Percentiles rank a stretch among this genome's conserved stretches.
phyloP scores from a whole-genome alignment of 108 stramenopile species.

The Conticribra guillardii region DNA sequence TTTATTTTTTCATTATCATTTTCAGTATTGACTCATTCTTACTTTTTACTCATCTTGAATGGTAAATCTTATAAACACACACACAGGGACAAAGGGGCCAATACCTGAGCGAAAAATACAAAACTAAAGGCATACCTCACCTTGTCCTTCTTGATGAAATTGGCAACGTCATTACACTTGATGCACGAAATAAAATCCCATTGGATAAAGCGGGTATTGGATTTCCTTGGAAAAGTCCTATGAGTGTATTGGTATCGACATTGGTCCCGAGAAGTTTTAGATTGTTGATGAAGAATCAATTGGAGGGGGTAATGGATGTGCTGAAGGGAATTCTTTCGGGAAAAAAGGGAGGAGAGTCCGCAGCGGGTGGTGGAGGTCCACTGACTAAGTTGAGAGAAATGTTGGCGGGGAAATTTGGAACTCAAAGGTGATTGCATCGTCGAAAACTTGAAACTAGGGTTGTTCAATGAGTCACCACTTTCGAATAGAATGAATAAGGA shows the following conservation, averaged over 20 bases:
- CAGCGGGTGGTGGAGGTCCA: conserved; percentile 11
- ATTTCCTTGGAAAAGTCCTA: conserved; percentile 89
- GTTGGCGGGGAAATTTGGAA: conserved; percentile 3
- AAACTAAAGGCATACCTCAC: conserved; percentile 81
- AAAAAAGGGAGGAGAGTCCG: not conserved
- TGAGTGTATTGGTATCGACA: conserved; percentile 64
- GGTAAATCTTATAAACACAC: not conserved
- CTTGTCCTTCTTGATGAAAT: conserved; percentile 90
- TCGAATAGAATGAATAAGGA: too few species aligned
- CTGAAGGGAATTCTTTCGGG: conserved; percentile 32
- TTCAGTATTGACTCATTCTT: too few species aligned
- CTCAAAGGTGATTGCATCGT: conserved; percentile 4
- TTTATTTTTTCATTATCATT: not conserved
- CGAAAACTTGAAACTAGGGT: too few species aligned
- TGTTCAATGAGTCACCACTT: too few species aligned
- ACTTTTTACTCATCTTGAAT: too few species aligned
- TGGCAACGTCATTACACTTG: conserved; percentile 81
- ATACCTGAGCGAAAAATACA: conserved; percentile 71
- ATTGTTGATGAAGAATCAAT: conserved; percentile 69
- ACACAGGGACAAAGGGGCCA: conserved; percentile 71
- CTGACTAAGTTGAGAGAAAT: conserved; percentile 19
- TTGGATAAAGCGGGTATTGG: conserved; percentile 86
- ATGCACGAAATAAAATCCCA: conserved; percentile 83
- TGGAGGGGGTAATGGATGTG: conserved; percentile 45
- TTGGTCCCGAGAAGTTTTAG: conserved; percentile 76